Evolutionary conservation across 768 basidiomycete genomes (phyloP).

Genomic region (Coprinopsis marcescibilis): DNA sequence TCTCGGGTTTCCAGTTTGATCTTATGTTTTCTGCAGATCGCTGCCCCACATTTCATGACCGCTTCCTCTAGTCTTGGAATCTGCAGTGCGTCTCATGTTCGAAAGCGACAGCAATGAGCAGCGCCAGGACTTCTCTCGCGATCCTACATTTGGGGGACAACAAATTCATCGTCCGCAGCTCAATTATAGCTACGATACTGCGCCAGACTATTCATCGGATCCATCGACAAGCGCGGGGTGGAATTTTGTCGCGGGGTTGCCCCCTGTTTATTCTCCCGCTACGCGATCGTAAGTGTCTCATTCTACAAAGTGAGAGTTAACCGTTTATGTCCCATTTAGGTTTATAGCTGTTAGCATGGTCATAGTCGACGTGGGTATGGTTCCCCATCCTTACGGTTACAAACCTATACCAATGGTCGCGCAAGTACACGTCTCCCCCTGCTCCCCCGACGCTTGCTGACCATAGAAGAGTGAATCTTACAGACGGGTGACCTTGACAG

Average conservation of each 20-base stretch:
- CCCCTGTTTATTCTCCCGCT: too few relatives aligned
- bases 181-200: too few relatives aligned
- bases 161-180: too few relatives aligned
- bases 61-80: conserved; percentile 4
- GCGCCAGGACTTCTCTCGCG: neutral
- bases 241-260: too few relatives aligned
- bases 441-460: conserved; percentile 1
- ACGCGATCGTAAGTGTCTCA: too few relatives aligned
- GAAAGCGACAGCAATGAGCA: conserved; percentile 7
- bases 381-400: conserved; percentile 17
- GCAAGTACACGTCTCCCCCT: conserved; percentile 26
- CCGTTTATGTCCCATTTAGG: conserved; percentile 18
- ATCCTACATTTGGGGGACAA: too few relatives aligned
- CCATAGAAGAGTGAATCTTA: too few relatives aligned
- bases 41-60: conserved; percentile 6
- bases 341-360: conserved; percentile 44
- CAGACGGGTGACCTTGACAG: conserved; percentile 47
- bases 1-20: too few relatives aligned
- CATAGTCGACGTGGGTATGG: conserved; percentile 35
- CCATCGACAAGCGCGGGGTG: too few relatives aligned
- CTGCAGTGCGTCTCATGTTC: conserved; percentile 9
- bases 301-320: too few relatives aligned
- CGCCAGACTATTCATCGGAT: too few relatives aligned
- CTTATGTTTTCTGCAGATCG: conserved; percentile 8
- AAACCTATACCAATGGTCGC: conserved; percentile 46